Conservation (phyloP, 2,329 filamentous ascomycete species). For the Colletotrichum ledebouriae region DNA sequence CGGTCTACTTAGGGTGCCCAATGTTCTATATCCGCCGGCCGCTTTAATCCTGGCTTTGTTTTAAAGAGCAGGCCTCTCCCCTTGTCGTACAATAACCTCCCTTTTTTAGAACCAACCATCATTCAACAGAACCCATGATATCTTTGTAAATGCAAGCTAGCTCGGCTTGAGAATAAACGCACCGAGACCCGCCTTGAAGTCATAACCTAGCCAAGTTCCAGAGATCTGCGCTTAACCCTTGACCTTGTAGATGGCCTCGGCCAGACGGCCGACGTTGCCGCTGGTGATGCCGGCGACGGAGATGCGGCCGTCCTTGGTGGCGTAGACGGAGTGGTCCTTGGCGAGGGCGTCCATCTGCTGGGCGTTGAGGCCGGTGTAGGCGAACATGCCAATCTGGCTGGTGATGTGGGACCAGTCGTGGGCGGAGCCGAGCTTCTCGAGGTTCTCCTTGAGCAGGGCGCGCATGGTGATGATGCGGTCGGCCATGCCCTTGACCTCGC, state of each 20-base stretch:
- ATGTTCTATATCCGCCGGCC: constrained; percentile 34
- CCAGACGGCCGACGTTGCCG: constrained; percentile 83
- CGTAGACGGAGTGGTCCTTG: constrained; percentile 97
- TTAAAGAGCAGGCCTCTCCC: constrained; percentile 31
- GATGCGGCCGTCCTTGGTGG: constrained; percentile 92
- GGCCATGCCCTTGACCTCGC: constrained; percentile 98
- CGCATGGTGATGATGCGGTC: constrained; percentile 99
- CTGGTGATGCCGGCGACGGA: constrained; percentile 87
- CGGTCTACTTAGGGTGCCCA: constrained; percentile 31
- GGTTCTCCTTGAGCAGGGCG: constrained; percentile 91
- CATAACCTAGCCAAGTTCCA: background rate
- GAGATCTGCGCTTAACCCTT: constrained; percentile 67
- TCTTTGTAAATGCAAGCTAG: constrained; percentile 17
- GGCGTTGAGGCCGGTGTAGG: constrained; percentile 92
- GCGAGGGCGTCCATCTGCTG: constrained; percentile 93
- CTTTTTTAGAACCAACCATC: constrained; percentile 19
- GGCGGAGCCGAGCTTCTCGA: constrained; percentile 94
- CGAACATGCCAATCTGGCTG: constrained; percentile 99
- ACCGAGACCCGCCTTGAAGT: too few species aligned
- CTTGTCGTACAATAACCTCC: constrained; percentile 33
- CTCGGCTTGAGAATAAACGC: too few species aligned
- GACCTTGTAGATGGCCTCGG: constrained; percentile 87
- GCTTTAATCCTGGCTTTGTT: constrained; percentile 9
- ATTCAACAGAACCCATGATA: constrained; percentile 29
- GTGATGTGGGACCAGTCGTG: constrained; percentile 99